Evolutionary conservation across 306 rosid genomes (phyloP).

Genomic region (Casuarina glauca): DNA sequence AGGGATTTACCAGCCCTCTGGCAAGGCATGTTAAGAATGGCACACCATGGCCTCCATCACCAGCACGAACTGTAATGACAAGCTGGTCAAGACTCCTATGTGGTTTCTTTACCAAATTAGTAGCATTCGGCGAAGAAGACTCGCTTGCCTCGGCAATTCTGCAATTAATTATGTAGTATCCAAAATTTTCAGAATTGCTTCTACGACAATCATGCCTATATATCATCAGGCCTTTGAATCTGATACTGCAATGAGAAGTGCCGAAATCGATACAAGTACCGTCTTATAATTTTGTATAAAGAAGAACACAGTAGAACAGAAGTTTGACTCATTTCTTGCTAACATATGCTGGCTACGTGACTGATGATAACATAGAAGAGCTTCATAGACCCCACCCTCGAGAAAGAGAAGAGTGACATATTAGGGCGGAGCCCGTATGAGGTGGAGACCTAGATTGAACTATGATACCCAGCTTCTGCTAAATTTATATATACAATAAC

Average conservation of each 20-base stretch:
- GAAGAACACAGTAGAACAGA: no score
- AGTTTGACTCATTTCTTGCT: no score
- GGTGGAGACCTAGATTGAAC: no score
- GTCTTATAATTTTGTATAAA: no score
- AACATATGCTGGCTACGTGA: no score
- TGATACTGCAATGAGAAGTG: neutral
- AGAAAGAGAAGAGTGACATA: no score
- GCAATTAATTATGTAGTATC: constrained; percentile 35
- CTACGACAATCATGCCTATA: constrained; percentile 14
- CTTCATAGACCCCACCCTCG: no score
- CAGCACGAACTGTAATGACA: constrained; percentile 74
- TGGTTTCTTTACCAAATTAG: constrained; percentile 54
- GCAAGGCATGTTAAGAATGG: constrained; percentile 52
- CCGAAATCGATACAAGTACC: no score
- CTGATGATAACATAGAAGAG: no score
- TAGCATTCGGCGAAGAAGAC: constrained; percentile 30
- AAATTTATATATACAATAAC: no score
- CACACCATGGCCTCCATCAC: constrained; percentile 88
- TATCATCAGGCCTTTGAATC: neutral
- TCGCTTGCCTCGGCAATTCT: constrained; percentile 28
- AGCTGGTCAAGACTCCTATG: constrained; percentile 90
- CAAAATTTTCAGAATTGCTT: constrained; percentile 3
- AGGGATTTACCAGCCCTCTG: constrained; percentile 30
- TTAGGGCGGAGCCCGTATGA: no score
- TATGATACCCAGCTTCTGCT: no score